Conservation (phyloP, 73 alveolate species). For the Diophrys appendiculata region DNA sequence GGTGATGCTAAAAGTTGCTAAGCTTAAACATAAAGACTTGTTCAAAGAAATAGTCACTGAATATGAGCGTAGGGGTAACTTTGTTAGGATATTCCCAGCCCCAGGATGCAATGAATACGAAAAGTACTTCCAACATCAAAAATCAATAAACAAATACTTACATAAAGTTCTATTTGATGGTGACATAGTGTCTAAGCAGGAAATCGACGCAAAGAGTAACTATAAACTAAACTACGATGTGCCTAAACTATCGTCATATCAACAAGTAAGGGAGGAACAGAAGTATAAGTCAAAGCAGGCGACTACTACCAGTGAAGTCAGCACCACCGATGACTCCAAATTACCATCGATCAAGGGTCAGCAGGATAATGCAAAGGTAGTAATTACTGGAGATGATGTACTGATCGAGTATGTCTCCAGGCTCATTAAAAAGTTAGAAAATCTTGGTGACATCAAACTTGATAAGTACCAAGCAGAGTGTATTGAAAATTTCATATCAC, state of each 20-base stretch:
- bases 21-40: constrained; percentile 18
- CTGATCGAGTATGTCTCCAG: constrained; percentile 41
- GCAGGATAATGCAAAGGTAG: constrained; percentile 7
- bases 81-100: constrained; percentile 58
- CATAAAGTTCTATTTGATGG: constrained; percentile 26
- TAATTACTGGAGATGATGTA: constrained; percentile 46
- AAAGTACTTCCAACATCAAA: constrained; percentile 15
- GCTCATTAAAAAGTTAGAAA: constrained; percentile 12
- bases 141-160: constrained; percentile 24
- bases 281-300: not conserved
- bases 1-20: constrained; percentile 7
- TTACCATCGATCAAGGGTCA: constrained; percentile 9
- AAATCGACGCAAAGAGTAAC: constrained; percentile 6
- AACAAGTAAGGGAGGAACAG: constrained; percentile 23
- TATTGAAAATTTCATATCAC: constrained; percentile 55
- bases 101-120: constrained; percentile 42
- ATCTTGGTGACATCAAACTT: not conserved
- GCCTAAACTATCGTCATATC: constrained; percentile 21
- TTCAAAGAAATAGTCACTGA: constrained; percentile 35
- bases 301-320: constrained; percentile 3
- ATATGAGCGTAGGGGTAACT: constrained; percentile 44
- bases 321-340: constrained; percentile 3
- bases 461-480: not conserved
- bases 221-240: constrained; percentile 24
- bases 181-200: constrained; percentile 10